These are phyloP conservation scores for Zizania palustris DNA, from an alignment of 202 grass and related monocot species.

Conservation along the genomic window DNA sequence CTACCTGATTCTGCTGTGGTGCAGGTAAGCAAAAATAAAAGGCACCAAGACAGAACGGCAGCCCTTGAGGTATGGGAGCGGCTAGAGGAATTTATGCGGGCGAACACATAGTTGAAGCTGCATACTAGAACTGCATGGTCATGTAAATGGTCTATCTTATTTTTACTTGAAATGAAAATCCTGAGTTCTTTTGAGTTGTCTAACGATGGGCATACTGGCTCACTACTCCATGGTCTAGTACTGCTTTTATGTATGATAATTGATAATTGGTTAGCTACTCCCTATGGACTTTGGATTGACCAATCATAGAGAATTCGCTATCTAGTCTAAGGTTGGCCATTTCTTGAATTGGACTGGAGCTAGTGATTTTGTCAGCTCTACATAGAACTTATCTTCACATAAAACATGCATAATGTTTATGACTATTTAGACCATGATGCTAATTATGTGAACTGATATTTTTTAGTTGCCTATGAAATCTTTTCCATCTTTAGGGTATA, in stretches of 20 bases:
- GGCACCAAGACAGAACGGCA: conserved; percentile 96
- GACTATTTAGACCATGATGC: no score
- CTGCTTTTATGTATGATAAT: background rate
- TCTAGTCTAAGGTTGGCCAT: background rate
- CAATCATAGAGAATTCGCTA: background rate
- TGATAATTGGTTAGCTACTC: background rate
- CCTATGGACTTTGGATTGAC: background rate
- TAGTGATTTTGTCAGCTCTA: conserved; percentile 8
- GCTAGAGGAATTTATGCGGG: conserved; percentile 82
- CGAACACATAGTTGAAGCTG: conserved; percentile 47
- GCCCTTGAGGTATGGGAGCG: conserved; percentile 95
- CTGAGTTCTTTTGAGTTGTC: background rate
- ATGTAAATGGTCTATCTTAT: conserved; percentile 13
- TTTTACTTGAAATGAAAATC: conserved; percentile 23
- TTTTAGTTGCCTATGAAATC: no score
- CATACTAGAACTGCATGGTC: conserved; percentile 27
- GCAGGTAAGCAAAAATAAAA: conserved; percentile 98
- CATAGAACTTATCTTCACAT: background rate
- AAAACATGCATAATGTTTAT: background rate
- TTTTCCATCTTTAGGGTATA: background rate
- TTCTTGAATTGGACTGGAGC: background rate
- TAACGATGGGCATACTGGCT: background rate
- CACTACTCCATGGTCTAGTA: background rate
- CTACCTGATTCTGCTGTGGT: conserved; percentile 19
- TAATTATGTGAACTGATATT: no score